Percentiles rank a stretch among this genome's conserved stretches.
Conservation (phyloP, 2,329 filamentous ascomycete genomes). For the Aspergillus alliaceus region DNA sequence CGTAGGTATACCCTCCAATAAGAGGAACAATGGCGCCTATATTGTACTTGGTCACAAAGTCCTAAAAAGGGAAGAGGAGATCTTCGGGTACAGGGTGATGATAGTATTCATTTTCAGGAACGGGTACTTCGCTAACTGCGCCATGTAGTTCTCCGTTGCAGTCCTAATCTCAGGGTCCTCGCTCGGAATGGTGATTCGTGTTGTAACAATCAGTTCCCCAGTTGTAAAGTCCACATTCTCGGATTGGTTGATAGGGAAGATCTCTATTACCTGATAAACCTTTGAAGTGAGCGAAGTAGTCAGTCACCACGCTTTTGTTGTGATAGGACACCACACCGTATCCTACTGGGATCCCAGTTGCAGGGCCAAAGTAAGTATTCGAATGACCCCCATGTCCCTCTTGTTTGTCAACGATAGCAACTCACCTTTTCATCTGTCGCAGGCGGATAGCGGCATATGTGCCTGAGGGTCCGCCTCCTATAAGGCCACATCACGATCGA, state of each 20-base stretch:
- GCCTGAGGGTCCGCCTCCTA: not conserved
- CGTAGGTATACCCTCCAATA: not conserved
- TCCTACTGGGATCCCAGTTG: not conserved
- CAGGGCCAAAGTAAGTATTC: constrained; percentile 4
- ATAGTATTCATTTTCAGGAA: not conserved
- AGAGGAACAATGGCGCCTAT: not conserved
- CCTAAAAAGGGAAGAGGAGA: not conserved
- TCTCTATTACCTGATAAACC: not conserved
- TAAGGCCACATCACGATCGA: not conserved
- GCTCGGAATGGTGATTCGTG: not conserved
- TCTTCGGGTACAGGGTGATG: not conserved
- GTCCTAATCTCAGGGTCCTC: not conserved
- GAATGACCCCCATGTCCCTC: constrained; percentile 4
- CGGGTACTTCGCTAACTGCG: not conserved
- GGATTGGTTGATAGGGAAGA: not conserved
- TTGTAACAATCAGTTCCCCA: not conserved
- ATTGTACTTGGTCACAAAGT: not conserved
- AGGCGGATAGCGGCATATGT: not conserved
- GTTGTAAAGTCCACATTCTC: not conserved
- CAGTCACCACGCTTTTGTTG: not conserved
- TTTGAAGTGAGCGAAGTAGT: constrained; percentile 5
- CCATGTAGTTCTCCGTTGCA: not conserved
- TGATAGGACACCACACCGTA: constrained; percentile 1
- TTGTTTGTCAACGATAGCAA: constrained; percentile 9
- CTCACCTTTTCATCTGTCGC: not conserved